Evolutionary conservation across 352 stramenopile genomes (phyloP).

Genomic region (Phytophthora pseudosyringae): DNA sequence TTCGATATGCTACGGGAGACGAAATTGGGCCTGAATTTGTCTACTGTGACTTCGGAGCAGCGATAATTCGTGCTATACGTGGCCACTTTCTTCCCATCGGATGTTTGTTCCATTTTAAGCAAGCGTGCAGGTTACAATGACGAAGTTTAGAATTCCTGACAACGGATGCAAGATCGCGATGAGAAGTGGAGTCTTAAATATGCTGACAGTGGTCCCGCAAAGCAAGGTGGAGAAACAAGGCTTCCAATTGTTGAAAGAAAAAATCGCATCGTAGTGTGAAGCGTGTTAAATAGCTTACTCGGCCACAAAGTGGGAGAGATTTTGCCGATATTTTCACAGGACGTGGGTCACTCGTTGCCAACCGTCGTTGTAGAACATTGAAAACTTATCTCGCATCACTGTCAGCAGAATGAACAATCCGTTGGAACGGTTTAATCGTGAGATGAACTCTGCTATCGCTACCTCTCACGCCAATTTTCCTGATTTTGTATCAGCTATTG

Average conservation of each 20-base stretch:
- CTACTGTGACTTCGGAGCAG: slow-evolving; percentile 27
- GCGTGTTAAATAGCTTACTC: neutral
- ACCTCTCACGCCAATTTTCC: slow-evolving; percentile 13
- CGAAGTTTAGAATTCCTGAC: slow-evolving; percentile 7
- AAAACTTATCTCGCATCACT: neutral
- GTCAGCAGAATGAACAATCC: slow-evolving; percentile 24
- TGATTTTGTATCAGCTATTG: slow-evolving; percentile 19
- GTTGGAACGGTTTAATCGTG: slow-evolving; percentile 31
- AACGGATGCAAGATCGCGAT: slow-evolving; percentile 11
- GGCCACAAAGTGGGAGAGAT: neutral
- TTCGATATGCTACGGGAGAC: slow-evolving; percentile 7
- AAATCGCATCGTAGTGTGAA: neutral
- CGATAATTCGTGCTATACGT: slow-evolving; percentile 13
- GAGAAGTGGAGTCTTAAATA: slow-evolving; percentile 12
- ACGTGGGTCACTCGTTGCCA: slow-evolving; percentile 7
- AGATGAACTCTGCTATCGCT: slow-evolving; percentile 22
- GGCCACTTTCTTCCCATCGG: slow-evolving; percentile 20
- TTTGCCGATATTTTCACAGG: slow-evolving; percentile 3
- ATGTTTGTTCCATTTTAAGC: slow-evolving; percentile 36
- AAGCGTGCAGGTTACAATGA: slow-evolving; percentile 18
- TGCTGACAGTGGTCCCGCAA: slow-evolving; percentile 14
- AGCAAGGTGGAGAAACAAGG: slow-evolving; percentile 12
- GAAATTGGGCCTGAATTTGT: slow-evolving; percentile 16
- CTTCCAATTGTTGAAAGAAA: neutral
- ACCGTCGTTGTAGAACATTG: slow-evolving; percentile 3